A percentile compares a stretch with the other conserved stretches of the same genome.
phyloP scores from a whole-genome alignment of 371 early-diverging fungal genomes.

The Phascolomyces articulosus region DNA sequence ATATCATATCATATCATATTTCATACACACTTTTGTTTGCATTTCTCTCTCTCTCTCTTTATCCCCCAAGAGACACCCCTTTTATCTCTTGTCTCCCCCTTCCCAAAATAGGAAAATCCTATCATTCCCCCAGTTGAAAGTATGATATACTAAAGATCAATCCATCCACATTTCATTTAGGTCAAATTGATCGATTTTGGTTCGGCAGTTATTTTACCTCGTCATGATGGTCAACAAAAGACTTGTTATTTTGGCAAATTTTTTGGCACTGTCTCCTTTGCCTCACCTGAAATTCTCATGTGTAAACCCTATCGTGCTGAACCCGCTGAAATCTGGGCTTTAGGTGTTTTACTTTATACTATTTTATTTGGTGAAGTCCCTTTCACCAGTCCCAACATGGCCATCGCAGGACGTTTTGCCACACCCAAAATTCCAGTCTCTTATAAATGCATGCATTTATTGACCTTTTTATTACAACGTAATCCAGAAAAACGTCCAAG shows the following conservation, averaged over 20 bases:
- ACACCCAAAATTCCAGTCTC: constrained; percentile 51
- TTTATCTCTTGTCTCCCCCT: neutral
- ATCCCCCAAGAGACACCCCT: constrained; percentile 6
- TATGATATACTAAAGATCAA: neutral
- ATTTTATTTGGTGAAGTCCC: constrained; percentile 78
- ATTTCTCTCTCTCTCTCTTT: constrained; percentile 14
- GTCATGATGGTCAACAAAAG: constrained; percentile 25
- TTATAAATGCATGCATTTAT: constrained; percentile 58
- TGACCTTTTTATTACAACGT: constrained; percentile 68
- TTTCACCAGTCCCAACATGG: constrained; percentile 63
- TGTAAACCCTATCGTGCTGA: constrained; percentile 74
- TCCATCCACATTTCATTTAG: constrained; percentile 3
- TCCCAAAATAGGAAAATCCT: too few relatives aligned
- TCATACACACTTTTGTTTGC: too few relatives aligned
- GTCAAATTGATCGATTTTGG: constrained; percentile 90
- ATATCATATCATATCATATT: too few relatives aligned
- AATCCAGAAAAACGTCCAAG: constrained; percentile 61
- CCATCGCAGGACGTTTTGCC: constrained; percentile 49
- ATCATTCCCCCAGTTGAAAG: neutral
- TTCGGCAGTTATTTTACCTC: constrained; percentile 44
- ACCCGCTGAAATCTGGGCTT: constrained; percentile 84
- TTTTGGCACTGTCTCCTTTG: constrained; percentile 55
- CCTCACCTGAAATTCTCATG: constrained; percentile 84
- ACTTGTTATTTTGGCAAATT: constrained; percentile 37
- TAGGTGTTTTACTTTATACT: constrained; percentile 78